These are phyloP conservation scores for Leishmania aethiopica DNA, from an alignment of 208 protist genomes.

Conservation along the genomic window DNA sequence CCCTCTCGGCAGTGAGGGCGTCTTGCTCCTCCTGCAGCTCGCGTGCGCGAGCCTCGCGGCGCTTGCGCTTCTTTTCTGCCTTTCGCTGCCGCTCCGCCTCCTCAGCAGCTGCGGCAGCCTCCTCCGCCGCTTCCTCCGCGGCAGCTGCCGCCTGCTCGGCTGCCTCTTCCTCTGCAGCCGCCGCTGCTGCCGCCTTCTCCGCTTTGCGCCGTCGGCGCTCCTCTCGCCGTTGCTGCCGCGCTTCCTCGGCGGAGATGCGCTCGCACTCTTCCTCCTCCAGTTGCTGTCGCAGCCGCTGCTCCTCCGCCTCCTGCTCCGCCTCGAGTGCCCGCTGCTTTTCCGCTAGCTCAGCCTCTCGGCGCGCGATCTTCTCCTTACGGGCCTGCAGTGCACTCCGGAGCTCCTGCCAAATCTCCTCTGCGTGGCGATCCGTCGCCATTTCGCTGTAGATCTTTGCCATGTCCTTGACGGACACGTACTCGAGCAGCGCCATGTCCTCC, in stretches of 20 bases:
- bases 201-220: constrained; percentile 38
- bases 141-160: constrained; percentile 33
- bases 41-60: constrained; percentile 55
- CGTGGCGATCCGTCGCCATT: constrained; percentile 63
- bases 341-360: constrained; percentile 45
- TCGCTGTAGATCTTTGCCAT: constrained; percentile 89
- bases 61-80: constrained; percentile 51
- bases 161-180: constrained; percentile 27
- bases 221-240: constrained; percentile 40
- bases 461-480: constrained; percentile 83
- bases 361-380: constrained; percentile 45
- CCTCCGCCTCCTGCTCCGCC: constrained; percentile 42
- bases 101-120: constrained; percentile 32
- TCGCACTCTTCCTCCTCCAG: constrained; percentile 50
- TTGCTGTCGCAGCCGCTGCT: constrained; percentile 32
- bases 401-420: constrained; percentile 79
- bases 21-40: constrained; percentile 74
- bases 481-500: constrained; percentile 82
- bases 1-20: constrained; percentile 51
- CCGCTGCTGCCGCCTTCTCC: constrained; percentile 36
- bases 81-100: constrained; percentile 45
- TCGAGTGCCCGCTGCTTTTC: constrained; percentile 42
- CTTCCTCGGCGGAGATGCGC: constrained; percentile 37
- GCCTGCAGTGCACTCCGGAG: constrained; percentile 58
- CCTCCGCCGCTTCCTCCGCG: constrained; percentile 50